Conservation (phyloP, 2,329 filamentous ascomycete genomes). For the Aureobasidium namibiae region DNA sequence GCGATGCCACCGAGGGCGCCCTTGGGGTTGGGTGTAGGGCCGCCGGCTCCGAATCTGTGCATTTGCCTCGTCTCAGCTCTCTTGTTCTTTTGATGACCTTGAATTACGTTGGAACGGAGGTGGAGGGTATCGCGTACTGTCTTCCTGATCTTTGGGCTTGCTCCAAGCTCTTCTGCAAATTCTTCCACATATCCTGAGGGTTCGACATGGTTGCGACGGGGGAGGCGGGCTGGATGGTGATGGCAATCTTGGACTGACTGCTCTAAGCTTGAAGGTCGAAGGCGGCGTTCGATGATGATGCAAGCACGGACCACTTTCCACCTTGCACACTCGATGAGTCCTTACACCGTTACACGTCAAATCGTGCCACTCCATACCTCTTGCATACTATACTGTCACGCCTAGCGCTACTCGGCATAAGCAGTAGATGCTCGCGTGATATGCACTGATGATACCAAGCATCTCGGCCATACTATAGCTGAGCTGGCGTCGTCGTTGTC, state of each 20-base stretch:
- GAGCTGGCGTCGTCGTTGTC: neutral
- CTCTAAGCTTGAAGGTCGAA: slow-evolving; percentile 1
- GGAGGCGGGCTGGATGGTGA: neutral
- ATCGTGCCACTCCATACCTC: neutral
- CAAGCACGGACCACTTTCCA: neutral
- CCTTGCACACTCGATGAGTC: no score
- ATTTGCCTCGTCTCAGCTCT: slow-evolving; percentile 10
- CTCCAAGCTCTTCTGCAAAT: slow-evolving; percentile 53
- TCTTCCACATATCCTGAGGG: slow-evolving; percentile 58
- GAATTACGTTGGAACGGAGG: slow-evolving; percentile 8
- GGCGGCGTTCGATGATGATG: slow-evolving; percentile 7
- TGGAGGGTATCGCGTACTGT: slow-evolving; percentile 21
- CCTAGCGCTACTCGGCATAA: neutral
- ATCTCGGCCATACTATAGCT: neutral
- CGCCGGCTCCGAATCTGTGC: slow-evolving; percentile 39
- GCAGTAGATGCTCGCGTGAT: neutral
- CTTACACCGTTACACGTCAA: slow-evolving; percentile 1
- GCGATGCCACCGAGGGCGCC: slow-evolving; percentile 47
- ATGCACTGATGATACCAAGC: neutral
- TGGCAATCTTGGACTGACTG: neutral
- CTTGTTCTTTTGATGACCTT: slow-evolving; percentile 14
- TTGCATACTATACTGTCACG: neutral
- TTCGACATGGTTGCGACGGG: slow-evolving; percentile 33
- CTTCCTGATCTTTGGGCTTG: slow-evolving; percentile 40
- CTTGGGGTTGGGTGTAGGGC: slow-evolving; percentile 40